A percentile compares a stretch with the other conserved stretches of the same genome.
Conservation (phyloP, 352 stramenopile genomes). For the Globisporangium recalcitrans region DNA sequence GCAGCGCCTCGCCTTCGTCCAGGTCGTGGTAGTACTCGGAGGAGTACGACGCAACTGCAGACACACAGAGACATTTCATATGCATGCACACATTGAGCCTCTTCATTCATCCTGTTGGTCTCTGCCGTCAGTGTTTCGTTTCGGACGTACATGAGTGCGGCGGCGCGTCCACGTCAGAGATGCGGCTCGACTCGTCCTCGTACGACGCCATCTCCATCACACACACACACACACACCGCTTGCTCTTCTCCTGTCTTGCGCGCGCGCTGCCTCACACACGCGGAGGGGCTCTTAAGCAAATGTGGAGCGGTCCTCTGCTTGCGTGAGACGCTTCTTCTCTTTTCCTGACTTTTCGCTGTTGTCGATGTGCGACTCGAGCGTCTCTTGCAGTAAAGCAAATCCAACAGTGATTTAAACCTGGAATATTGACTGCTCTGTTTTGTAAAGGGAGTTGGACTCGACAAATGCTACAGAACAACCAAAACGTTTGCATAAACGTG, state of each 20-base stretch:
- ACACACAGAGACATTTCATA: background rate
- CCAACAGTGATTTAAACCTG: no score
- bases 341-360: background rate
- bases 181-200: constrained; percentile 5
- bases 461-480: no score
- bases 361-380: background rate
- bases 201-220: background rate
- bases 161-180: constrained; percentile 12
- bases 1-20: constrained; percentile 62
- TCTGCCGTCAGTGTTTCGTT: background rate
- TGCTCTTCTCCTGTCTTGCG: background rate
- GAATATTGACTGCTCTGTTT: no score
- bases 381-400: constrained; percentile 3
- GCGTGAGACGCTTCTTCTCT: background rate
- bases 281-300: background rate
- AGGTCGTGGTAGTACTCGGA: constrained; percentile 37
- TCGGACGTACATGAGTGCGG: constrained; percentile 17
- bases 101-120: background rate
- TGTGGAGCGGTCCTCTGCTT: no score
- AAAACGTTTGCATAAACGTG: no score
- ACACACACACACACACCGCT: background rate
- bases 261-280: background rate
- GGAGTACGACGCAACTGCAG: constrained; percentile 15
- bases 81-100: no score
- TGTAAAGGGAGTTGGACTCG: no score